A percentile compares a stretch with the other conserved stretches of the same genome.
These are phyloP conservation scores for Xylogone sp. DNA, from an alignment of 2,329 filamentous ascomycete genomes.

Conservation along the genomic window DNA sequence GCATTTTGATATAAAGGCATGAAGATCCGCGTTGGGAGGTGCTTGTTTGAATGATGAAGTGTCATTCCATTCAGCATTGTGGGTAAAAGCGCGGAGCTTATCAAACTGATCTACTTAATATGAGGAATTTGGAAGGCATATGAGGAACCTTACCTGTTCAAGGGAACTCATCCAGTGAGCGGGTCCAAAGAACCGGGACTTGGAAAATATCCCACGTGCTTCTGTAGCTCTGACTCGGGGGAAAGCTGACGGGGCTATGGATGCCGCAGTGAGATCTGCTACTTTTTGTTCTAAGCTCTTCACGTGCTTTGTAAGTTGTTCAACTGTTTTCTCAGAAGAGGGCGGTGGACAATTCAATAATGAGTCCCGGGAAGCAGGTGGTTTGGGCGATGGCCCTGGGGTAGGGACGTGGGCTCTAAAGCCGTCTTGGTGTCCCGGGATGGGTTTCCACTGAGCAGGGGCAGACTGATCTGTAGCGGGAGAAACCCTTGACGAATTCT, in stretches of 20 bases:
- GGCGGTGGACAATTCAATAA: neutral
- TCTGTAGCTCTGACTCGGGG: slow-evolving; percentile 1
- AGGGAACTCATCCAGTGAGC: slow-evolving; percentile 24
- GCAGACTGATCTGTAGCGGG: slow-evolving; percentile 3
- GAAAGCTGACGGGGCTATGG: neutral
- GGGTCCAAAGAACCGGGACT: slow-evolving; percentile 21
- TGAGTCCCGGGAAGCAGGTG: neutral
- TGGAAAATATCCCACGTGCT: slow-evolving; percentile 15
- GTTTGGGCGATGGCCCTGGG: neutral
- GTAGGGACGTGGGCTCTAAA: slow-evolving; percentile 4
- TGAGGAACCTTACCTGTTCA: slow-evolving; percentile 12
- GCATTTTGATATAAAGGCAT: slow-evolving; percentile 11
- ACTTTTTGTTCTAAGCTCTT: neutral
- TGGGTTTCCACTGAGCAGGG: neutral
- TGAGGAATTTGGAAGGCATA: neutral
- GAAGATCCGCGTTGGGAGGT: neutral
- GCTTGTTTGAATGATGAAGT: slow-evolving; percentile 1
- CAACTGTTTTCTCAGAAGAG: neutral
- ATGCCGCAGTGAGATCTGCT: neutral
- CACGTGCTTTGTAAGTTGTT: neutral
- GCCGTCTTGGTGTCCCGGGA: neutral
- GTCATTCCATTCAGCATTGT: neutral
- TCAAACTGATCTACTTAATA: neutral
- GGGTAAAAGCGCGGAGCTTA: neutral
- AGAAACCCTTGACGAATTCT: neutral